These are phyloP conservation scores for Fusarium illudens DNA, from an alignment of 2,329 filamentous ascomycete species.

Conservation along the genomic window DNA sequence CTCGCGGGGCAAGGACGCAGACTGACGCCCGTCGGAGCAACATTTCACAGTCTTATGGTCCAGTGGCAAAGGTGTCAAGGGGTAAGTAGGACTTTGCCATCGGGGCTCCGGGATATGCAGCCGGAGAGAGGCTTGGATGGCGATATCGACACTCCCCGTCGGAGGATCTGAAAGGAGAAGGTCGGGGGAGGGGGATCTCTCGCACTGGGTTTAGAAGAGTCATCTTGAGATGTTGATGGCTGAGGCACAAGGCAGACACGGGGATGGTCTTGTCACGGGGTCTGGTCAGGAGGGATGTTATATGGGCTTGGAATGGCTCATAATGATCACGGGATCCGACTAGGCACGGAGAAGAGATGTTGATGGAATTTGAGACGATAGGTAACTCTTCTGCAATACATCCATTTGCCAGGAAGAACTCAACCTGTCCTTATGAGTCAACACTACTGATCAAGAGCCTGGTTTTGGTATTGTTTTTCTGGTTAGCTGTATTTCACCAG, in stretches of 20 bases:
- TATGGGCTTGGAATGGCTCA: not conserved
- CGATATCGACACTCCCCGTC: constrained; percentile 31
- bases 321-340: not conserved
- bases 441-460: constrained; percentile 61
- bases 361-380: not conserved
- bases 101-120: constrained; percentile 4
- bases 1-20: constrained; percentile 11
- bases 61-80: constrained; percentile 12
- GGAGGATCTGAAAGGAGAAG: not conserved
- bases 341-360: not conserved
- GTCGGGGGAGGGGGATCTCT: not conserved
- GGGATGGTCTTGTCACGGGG: not conserved
- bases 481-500: constrained; percentile 31
- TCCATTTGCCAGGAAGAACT: not conserved
- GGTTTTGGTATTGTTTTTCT: constrained; percentile 61
- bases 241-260: not conserved
- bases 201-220: constrained; percentile 17
- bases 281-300: not conserved
- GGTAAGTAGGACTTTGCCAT: constrained; percentile 19
- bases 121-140: not conserved
- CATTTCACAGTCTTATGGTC: constrained; percentile 22
- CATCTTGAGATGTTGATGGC: not conserved
- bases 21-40: constrained; percentile 10
- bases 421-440: not conserved
- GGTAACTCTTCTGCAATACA: not conserved